Evolutionary conservation across 768 basidiomycete species (phyloP).

Genomic region (Amanita molliuscula): DNA sequence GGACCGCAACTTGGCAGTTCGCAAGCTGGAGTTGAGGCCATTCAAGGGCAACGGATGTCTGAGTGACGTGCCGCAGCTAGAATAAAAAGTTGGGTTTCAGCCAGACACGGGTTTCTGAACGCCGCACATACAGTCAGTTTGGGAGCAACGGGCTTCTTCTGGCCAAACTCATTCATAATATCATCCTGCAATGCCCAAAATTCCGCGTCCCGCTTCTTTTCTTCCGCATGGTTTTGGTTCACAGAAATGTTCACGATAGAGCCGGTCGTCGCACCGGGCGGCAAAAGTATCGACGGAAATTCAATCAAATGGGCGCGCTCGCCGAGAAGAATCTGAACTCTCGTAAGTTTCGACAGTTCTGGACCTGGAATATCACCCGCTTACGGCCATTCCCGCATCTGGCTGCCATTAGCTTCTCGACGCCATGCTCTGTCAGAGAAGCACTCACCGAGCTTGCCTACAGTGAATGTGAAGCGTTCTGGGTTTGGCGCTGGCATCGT

Average conservation of each 20-base stretch:
- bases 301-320: conserved; percentile 95
- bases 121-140: conserved; percentile 49
- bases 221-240: conserved; percentile 76
- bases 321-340: conserved; percentile 75
- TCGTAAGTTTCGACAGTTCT: neutral
- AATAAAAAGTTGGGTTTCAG: neutral
- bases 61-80: conserved; percentile 86
- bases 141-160: conserved; percentile 56
- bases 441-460: conserved; percentile 84
- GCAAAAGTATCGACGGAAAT: conserved; percentile 91
- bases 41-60: conserved; percentile 94
- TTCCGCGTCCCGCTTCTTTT: conserved; percentile 67
- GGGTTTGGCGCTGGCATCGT: conserved; percentile 24
- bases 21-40: conserved; percentile 86
- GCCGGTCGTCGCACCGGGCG: conserved; percentile 85
- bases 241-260: conserved; percentile 98
- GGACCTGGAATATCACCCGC: conserved; percentile 8
- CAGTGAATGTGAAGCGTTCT: conserved; percentile 84
- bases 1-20: conserved; percentile 73
- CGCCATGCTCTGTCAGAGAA: neutral
- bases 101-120: neutral
- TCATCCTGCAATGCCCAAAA: conserved; percentile 81
- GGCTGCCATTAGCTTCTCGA: conserved; percentile 3
- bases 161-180: conserved; percentile 70
- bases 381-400: conserved; percentile 94